These are phyloP conservation scores for Vinca major DNA, from an alignment of 305 asterid genomes.

Conservation along the genomic window DNA sequence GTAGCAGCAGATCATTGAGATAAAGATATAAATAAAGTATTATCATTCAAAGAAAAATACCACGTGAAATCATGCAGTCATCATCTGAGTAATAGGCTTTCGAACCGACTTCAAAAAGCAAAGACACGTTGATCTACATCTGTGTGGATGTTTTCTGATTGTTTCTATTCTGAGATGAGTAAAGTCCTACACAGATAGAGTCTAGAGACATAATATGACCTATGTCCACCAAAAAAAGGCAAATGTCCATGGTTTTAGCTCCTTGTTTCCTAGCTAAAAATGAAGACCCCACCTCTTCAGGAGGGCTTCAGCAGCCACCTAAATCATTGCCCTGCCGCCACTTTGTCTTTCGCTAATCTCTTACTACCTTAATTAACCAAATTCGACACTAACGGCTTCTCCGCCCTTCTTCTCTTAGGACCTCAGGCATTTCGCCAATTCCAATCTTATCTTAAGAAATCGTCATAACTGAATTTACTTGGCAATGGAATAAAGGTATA, in stretches of 20 bases:
- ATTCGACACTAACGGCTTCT: not conserved
- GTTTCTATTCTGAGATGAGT: conserved; percentile 20
- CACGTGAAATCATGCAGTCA: conserved; percentile 24
- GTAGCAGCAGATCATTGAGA: too few species aligned
- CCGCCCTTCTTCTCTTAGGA: not conserved
- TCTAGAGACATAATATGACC: too few species aligned
- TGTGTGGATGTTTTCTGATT: conserved; percentile 24
- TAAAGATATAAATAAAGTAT: too few species aligned
- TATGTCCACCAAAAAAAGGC: conserved; percentile 28
- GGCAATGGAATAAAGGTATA: too few species aligned
- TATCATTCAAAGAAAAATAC: not conserved
- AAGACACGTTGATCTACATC: conserved; percentile 17
- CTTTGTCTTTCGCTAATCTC: conserved; percentile 28
- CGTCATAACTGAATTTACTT: too few species aligned
- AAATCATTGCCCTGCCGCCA: not conserved
- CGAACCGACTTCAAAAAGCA: conserved; percentile 17
- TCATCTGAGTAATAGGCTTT: conserved; percentile 18
- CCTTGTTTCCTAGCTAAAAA: conserved; percentile 35
- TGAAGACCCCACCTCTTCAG: conserved; percentile 18
- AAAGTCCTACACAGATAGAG: too few species aligned
- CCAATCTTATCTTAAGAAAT: too few species aligned
- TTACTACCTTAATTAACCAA: not conserved
- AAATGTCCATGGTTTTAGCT: conserved; percentile 25
- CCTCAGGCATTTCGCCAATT: too few species aligned
- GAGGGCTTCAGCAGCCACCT: not conserved